These are phyloP conservation scores for Aspergillus sclerotiicarbonarius DNA, from an alignment of 495 filamentous ascomycete species.

Conservation along the genomic window DNA sequence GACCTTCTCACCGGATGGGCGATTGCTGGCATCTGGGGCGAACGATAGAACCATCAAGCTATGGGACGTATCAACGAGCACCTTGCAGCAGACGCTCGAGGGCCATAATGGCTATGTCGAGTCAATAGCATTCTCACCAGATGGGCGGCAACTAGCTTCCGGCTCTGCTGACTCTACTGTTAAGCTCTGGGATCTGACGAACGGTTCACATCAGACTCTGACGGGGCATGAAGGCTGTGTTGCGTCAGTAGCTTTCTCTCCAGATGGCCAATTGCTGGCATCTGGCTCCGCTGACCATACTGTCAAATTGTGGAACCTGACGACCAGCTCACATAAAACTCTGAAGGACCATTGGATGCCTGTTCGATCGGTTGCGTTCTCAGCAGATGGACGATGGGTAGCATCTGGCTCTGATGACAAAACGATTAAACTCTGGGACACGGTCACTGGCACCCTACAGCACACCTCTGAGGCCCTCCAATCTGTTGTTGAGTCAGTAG, in stretches of 20 bases:
- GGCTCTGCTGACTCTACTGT: too few species aligned
- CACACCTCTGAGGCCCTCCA: background rate
- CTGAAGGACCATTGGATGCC: background rate
- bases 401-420: conserved; percentile 11
- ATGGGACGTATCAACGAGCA: conserved; percentile 24
- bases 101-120: background rate
- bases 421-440: conserved; percentile 16
- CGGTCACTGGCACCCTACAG: background rate
- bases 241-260: background rate
- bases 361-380: background rate
- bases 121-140: background rate
- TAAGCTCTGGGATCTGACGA: too few species aligned
- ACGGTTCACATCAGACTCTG: background rate
- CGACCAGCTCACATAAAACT: background rate
- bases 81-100: background rate
- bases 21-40: conserved; percentile 23
- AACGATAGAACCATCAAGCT: conserved; percentile 26
- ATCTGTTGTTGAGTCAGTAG: background rate
- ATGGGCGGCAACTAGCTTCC: background rate
- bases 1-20: conserved; percentile 15
- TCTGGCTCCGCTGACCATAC: background rate
- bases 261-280: background rate
- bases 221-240: background rate
- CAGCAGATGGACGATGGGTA: conserved; percentile 7
- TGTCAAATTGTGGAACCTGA: background rate